Evolutionary conservation across 495 filamentous ascomycete genomes (phyloP), one percentile per base, ranked within the genome.

Genomic region (Lepraria neglecta): DNA sequence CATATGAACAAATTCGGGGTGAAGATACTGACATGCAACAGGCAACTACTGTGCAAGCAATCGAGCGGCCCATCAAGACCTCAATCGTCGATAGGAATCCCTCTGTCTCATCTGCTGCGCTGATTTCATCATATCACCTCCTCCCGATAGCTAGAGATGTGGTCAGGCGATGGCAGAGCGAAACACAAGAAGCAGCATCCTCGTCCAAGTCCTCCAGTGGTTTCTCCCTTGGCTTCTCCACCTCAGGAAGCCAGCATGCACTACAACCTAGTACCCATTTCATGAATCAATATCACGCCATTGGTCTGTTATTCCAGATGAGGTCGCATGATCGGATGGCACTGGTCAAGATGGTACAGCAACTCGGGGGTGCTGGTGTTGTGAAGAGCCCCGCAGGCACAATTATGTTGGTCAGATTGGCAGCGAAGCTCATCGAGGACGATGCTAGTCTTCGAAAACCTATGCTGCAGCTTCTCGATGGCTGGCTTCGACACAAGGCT

Each of bases 271-370:
- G 87, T 52, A 87, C 86, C 63, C 90, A 87, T 56, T 95, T 84
- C 72, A 97, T 97, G 91, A 89, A 89, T 50, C 94, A 99, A 74
- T 99, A 97, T 75, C 94, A 99, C 73, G 94, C 94, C 56, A 97
- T 99, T 78, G 94, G 95, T 52, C 83, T 99, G 42, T 74, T 99
- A 50, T 97, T 97, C 71, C 94, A 97, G 76, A 97, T 99, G 92
- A 88, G 94, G 69, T 88, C 88, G 60, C 90, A 96, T 65, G 94
- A 99, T 73, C 84, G 94, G 68, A 99, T 97, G 95, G 89, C 92
- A 7, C 75, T 99, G 66, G 94, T 97, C n/a, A 99, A 97, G 82
- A 97, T 99, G 95, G 94, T 97, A 15, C 94, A 99, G 75, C 95
- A 97, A 71, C 97, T 95, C 69, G 89, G 90, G 38, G 86, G 87